phyloP scores from a whole-genome alignment of 2,329 filamentous ascomycete species.

The Esteya vermicola region DNA sequence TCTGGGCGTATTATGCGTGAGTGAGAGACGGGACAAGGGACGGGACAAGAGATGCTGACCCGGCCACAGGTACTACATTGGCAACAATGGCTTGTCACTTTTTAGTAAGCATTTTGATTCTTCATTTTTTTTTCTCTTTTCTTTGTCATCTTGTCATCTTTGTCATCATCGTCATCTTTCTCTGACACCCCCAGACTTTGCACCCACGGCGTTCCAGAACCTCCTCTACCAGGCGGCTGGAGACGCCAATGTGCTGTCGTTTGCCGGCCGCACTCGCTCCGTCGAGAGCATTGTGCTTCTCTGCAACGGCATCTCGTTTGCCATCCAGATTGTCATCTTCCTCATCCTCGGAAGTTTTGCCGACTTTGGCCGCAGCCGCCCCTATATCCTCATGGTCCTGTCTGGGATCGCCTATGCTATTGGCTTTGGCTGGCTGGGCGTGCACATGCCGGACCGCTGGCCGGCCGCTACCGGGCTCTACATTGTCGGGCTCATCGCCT shows the following conservation, averaged over 20 bases:
- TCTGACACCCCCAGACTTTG: constrained; percentile 1
- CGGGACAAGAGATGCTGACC: background rate
- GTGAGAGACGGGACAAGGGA: background rate
- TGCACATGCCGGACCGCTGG: background rate
- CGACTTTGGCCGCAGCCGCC: constrained; percentile 13
- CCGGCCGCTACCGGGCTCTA: background rate
- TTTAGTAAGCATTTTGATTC: background rate
- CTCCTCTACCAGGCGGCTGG: constrained; percentile 1
- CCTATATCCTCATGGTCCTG: constrained; percentile 11
- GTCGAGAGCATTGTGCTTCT: constrained; percentile 4
- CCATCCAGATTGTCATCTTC: constrained; percentile 8
- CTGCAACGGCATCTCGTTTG: constrained; percentile 3
- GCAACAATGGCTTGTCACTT: constrained; percentile 1
- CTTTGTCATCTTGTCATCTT: too few species aligned
- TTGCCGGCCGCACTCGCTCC: too few species aligned
- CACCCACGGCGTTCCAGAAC: constrained; percentile 1
- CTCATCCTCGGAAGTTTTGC: constrained; percentile 12
- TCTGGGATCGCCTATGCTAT: background rate
- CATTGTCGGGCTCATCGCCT: constrained; percentile 2
- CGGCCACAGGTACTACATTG: constrained; percentile 1
- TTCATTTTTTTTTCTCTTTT: too few species aligned
- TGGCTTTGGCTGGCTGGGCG: constrained; percentile 2
- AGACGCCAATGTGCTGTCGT: background rate
- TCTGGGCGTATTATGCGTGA: constrained; percentile 1
- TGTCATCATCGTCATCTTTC: too few species aligned